These are phyloP conservation scores for Hanseniaspora lindneri DNA, from an alignment of 805 yeast species.

Conservation along the genomic window DNA sequence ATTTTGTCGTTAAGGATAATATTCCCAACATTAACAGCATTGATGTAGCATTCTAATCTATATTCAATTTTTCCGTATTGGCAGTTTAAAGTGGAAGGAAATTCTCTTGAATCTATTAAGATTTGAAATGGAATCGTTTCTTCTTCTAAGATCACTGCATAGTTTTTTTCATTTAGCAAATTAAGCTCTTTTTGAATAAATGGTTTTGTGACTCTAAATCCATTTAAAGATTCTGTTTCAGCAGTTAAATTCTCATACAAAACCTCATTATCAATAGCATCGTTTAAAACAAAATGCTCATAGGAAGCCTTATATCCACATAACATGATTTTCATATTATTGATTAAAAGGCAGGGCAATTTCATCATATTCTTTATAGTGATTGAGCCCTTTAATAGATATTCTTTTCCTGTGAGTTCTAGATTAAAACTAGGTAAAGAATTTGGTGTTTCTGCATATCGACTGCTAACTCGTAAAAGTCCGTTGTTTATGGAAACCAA, in stretches of 20 bases:
- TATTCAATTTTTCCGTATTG: conserved; percentile 18
- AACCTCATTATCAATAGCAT: not conserved
- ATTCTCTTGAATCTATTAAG: conserved; percentile 16
- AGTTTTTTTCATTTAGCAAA: not conserved
- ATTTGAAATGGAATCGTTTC: conserved; percentile 14
- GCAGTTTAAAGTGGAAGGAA: conserved; percentile 17
- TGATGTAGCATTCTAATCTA: conserved; percentile 17
- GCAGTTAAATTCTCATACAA: conserved; percentile 1
- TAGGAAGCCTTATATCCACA: conserved; percentile 14
- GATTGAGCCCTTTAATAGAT: not conserved
- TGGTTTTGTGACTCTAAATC: conserved; percentile 8
- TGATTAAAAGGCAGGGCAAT: not conserved
- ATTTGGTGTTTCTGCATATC: not conserved
- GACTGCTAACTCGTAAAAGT: not conserved
- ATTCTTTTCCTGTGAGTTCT: not conserved
- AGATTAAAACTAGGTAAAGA: no score
- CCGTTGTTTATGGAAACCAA: not conserved
- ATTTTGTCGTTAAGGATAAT: conserved; percentile 9
- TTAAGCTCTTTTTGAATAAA: conserved; percentile 9
- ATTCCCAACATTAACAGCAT: conserved; percentile 10
- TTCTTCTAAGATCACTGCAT: not conserved
- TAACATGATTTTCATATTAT: conserved; percentile 5
- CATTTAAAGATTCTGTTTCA: not conserved
- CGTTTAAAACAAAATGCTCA: conserved; percentile 4
- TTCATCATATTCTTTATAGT: not conserved